Conservation (phyloP, 2,329 filamentous ascomycete genomes). For the Hansfordia pulvinata region DNA sequence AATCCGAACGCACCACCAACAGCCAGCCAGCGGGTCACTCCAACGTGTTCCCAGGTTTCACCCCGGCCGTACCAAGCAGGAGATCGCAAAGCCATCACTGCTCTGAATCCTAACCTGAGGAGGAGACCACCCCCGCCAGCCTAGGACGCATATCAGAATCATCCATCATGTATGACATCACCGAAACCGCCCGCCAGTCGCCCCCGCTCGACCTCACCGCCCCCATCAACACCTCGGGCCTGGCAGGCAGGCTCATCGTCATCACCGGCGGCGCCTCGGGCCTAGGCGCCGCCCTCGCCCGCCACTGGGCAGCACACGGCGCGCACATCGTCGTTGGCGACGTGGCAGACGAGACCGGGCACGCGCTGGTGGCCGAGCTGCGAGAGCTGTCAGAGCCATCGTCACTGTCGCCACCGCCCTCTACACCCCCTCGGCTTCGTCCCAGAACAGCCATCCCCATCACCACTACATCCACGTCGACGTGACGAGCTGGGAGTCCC, state of each 20-base stretch:
- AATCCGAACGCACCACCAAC: too few relatives aligned
- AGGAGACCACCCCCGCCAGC: too few relatives aligned
- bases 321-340: slow-evolving; percentile 52
- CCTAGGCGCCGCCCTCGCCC: slow-evolving; percentile 40
- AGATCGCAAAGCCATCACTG: too few relatives aligned
- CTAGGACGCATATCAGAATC: background rate
- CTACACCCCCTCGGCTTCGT: too few relatives aligned
- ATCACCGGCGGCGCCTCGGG: slow-evolving; percentile 53
- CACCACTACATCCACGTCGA: slow-evolving; percentile 48
- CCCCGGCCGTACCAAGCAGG: too few relatives aligned
- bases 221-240: slow-evolving; percentile 27
- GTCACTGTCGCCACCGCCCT: too few relatives aligned
- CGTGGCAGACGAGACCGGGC: slow-evolving; percentile 38
- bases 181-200: slow-evolving; percentile 14
- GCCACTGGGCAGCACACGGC: slow-evolving; percentile 37
- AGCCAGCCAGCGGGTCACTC: too few relatives aligned
- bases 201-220: slow-evolving; percentile 28
- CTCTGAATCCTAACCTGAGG: too few relatives aligned
- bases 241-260: slow-evolving; percentile 42
- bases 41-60: too few relatives aligned
- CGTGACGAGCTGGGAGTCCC: slow-evolving; percentile 51
- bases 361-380: slow-evolving; percentile 38
- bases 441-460: slow-evolving; percentile 23
- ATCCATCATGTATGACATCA: background rate
- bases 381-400: slow-evolving; percentile 24